phyloP scores from a whole-genome alignment of 164 flowering plant species.

The Houttuynia cordata region DNA sequence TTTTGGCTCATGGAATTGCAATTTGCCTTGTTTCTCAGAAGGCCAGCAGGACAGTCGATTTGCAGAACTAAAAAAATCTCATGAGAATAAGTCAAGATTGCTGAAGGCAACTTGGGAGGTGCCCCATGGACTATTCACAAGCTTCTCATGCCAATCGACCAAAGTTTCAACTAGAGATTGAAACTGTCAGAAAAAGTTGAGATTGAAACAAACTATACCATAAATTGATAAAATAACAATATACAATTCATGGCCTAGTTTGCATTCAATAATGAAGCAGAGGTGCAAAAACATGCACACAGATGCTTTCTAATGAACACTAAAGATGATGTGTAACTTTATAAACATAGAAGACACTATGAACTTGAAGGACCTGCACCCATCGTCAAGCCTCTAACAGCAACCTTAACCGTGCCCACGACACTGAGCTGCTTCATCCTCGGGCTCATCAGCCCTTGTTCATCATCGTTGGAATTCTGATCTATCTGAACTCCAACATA shows the following conservation, averaged over 20 bases:
- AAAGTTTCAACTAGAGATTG: not conserved
- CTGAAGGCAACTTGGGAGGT: too few species aligned
- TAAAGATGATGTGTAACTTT: too few species aligned
- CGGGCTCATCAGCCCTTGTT: conserved; percentile 38
- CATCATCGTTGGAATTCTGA: conserved; percentile 26
- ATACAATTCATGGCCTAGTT: not conserved
- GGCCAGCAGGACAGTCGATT: too few species aligned
- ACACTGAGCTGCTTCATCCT: conserved; percentile 56
- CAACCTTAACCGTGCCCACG: conserved; percentile 80
- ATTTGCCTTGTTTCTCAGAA: too few species aligned
- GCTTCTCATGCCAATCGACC: not conserved
- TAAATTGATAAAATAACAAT: too few species aligned
- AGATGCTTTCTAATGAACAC: not conserved
- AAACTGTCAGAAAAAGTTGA: too few species aligned
- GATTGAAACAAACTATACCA: not conserved
- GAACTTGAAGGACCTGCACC: conserved; percentile 43
- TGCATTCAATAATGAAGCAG: not conserved
- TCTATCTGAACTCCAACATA: conserved; percentile 66
- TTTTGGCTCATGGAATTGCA: too few species aligned
- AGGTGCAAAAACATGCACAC: too few species aligned
- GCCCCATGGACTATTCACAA: too few species aligned
- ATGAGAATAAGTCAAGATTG: too few species aligned
- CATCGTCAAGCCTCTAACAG: conserved; percentile 51
- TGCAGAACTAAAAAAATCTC: too few species aligned
- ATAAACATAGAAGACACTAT: conserved; percentile 9